Percentiles rank a stretch among this genome's conserved stretches.
phyloP scores from a whole-genome alignment of 345 rosid species.

The Ceriops zippeliana region DNA sequence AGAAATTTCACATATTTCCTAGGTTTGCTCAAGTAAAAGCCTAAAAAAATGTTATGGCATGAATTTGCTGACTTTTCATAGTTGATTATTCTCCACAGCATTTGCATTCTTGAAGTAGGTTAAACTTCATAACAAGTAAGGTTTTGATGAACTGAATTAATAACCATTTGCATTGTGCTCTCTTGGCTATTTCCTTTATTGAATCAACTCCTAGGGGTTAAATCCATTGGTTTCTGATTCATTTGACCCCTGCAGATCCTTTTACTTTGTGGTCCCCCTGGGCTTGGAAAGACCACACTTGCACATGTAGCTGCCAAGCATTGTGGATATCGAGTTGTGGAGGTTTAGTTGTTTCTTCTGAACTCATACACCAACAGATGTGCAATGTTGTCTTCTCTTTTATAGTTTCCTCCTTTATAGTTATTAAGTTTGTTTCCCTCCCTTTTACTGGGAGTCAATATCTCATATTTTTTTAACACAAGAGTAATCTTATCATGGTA shows the following conservation, averaged over 20 bases:
- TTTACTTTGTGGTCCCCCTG: conserved; percentile 94
- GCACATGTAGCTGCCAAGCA: conserved; percentile 97
- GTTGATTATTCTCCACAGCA: no score
- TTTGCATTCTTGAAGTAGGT: no score
- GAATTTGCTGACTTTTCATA: no score
- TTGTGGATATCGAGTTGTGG: conserved; percentile 94
- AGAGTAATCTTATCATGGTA: conserved; percentile 5
- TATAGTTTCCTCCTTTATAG: no score
- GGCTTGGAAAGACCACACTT: conserved; percentile 99
- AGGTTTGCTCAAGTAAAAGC: no score
- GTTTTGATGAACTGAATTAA: no score
- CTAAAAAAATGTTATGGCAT: no score
- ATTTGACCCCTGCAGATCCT: conserved; percentile 63
- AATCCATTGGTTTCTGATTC: conserved; percentile 11
- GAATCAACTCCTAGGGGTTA: conserved; percentile 3
- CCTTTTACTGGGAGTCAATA: not conserved
- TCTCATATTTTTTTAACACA: conserved; percentile 6
- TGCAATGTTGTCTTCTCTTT: no score
- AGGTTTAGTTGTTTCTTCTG: conserved; percentile 45
- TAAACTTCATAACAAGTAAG: no score
- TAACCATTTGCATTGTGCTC: not conserved
- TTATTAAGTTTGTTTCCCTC: not conserved
- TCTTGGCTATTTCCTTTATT: not conserved
- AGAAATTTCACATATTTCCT: no score
- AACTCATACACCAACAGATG: not conserved